A percentile compares a stretch with the other conserved stretches of the same genome.
phyloP scores from a whole-genome alignment of 2,329 filamentous ascomycete genomes.

The Cladosporium cucumerinum region DNA sequence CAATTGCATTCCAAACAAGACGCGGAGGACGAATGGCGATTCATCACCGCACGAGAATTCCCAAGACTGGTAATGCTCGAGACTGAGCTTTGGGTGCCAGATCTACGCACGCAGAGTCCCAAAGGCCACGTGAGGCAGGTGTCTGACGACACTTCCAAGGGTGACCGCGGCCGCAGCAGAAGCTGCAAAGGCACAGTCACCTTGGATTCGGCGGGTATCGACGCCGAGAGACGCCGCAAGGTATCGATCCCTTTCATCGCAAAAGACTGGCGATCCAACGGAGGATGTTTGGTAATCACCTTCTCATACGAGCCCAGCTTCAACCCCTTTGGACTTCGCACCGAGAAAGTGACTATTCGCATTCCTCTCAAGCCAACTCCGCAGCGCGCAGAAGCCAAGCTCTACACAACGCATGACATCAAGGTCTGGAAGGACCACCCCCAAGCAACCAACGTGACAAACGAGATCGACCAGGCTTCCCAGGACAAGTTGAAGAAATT shows the following conservation, averaged over 20 bases:
- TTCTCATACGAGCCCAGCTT: slow-evolving; percentile 54
- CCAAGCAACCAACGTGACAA: slow-evolving; percentile 44
- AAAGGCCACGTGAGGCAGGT: background rate
- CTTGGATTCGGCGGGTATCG: slow-evolving; percentile 8
- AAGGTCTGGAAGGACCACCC: slow-evolving; percentile 62
- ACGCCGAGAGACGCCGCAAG: slow-evolving; percentile 7
- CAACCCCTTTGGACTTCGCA: slow-evolving; percentile 21
- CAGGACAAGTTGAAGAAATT: slow-evolving; percentile 62
- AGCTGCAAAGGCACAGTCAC: slow-evolving; percentile 11
- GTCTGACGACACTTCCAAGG: slow-evolving; percentile 2
- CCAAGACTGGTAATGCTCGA: slow-evolving; percentile 68
- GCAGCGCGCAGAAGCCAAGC: slow-evolving; percentile 55
- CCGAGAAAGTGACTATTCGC: slow-evolving; percentile 58
- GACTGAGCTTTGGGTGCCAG: slow-evolving; percentile 66
- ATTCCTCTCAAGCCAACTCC: slow-evolving; percentile 62
- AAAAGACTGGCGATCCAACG: slow-evolving; percentile 48
- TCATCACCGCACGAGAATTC: slow-evolving; percentile 67
- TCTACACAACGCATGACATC: slow-evolving; percentile 60
- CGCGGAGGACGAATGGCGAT: slow-evolving; percentile 59
- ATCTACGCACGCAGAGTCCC: slow-evolving; percentile 34
- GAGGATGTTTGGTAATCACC: slow-evolving; percentile 62
- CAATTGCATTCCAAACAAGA: slow-evolving; percentile 48
- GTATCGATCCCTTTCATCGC: slow-evolving; percentile 6
- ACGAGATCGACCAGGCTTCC: slow-evolving; percentile 50
- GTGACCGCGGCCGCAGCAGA: slow-evolving; percentile 2